Evolutionary conservation across 345 rosid genomes (phyloP).

Genomic region (Citrus reticulata): DNA sequence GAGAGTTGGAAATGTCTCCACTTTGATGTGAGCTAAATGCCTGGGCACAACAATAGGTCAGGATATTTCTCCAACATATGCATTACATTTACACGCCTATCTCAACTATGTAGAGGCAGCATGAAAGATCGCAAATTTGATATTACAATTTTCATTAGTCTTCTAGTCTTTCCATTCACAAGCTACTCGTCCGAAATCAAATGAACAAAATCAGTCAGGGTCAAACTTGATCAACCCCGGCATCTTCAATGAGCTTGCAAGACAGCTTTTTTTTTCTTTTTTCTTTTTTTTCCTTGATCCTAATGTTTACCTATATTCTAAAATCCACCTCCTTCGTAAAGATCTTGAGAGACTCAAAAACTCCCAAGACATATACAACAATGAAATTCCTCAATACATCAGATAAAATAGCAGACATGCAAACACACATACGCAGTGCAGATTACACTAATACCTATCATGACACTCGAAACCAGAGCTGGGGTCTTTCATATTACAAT

Average conservation of each 20-base stretch:
- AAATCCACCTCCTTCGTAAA: not conserved
- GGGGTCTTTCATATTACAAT: not conserved
- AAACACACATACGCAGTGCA: not conserved
- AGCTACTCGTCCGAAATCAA: not conserved
- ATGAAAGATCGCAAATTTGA: not conserved
- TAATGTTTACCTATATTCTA: not conserved
- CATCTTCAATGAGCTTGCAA: not conserved
- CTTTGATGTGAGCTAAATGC: not conserved
- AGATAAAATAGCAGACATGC: not conserved
- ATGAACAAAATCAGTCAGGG: not conserved
- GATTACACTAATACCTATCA: not conserved
- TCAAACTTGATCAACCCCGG: not conserved
- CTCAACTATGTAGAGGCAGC: not conserved
- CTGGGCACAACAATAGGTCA: not conserved
- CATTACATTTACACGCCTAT: not conserved
- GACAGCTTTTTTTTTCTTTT: no score
- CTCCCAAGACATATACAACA: not conserved
- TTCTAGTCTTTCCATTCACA: not conserved
- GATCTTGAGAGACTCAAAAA: not conserved
- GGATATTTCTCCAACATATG: not conserved
- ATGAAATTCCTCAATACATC: not conserved
- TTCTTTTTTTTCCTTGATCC: not conserved
- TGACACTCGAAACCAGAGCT: not conserved
- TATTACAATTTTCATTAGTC: not conserved
- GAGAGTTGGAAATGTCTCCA: not conserved